These are phyloP conservation scores for Globisporangium cystogenes DNA, from an alignment of 352 stramenopile genomes.

Conservation along the genomic window DNA sequence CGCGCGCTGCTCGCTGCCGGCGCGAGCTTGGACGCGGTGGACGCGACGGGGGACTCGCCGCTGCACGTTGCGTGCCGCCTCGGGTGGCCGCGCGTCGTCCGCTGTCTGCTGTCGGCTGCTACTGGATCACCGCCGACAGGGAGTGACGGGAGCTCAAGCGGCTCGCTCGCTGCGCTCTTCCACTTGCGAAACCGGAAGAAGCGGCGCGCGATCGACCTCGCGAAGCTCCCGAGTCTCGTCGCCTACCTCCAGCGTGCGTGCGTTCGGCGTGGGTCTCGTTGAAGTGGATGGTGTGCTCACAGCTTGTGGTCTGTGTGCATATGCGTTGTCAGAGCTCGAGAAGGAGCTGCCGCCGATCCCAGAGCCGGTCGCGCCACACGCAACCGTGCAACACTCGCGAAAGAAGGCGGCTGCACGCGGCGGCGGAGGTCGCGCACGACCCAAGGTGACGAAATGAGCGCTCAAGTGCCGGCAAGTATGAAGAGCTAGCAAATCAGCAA, in stretches of 20 bases:
- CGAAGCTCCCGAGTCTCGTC: conserved; percentile 26
- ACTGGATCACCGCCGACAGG: conserved; percentile 6
- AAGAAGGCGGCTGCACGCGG: too few species aligned
- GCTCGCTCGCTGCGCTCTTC: conserved; percentile 27
- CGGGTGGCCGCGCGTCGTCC: conserved; percentile 33
- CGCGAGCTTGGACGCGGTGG: conserved; percentile 26
- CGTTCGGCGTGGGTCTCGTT: too few species aligned
- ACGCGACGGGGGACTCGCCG: conserved; percentile 42
- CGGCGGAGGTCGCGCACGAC: too few species aligned
- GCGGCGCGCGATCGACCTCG: conserved; percentile 39
- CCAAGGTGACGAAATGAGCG: too few species aligned
- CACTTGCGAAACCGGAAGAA: conserved; percentile 42
- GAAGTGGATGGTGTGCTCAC: too few species aligned
- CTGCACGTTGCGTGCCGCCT: conserved; percentile 48
- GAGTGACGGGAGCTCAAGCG: background rate
- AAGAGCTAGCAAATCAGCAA: too few species aligned
- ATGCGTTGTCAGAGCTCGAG: too few species aligned
- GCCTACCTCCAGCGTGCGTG: conserved; percentile 23
- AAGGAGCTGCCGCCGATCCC: too few species aligned
- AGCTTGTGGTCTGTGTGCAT: too few species aligned
- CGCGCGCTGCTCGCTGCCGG: conserved; percentile 32
- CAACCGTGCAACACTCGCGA: too few species aligned
- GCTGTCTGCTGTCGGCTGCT: conserved; percentile 33
- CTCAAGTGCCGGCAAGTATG: too few species aligned
- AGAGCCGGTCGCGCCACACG: too few species aligned